Conservation (phyloP, 1,284 basidiomycete genomes). For the Flammula alnicola region DNA sequence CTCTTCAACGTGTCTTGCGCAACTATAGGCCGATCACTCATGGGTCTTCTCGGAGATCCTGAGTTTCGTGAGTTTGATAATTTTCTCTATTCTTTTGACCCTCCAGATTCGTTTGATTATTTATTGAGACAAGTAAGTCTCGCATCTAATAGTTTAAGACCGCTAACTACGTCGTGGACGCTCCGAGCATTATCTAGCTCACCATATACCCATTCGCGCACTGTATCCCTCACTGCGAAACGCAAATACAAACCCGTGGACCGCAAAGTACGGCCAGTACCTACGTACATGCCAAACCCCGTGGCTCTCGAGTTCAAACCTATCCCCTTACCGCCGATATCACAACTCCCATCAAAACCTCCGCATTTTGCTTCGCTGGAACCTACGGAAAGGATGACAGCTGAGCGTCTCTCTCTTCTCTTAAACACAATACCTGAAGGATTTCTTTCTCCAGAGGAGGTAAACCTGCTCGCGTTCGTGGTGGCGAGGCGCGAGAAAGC, state of each 20-base stretch:
- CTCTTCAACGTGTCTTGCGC: slow-evolving; percentile 13
- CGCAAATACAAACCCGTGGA: slow-evolving; percentile 37
- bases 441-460: slow-evolving; percentile 26
- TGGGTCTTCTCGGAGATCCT: slow-evolving; percentile 19
- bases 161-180: slow-evolving; percentile 22
- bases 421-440: too few relatives aligned
- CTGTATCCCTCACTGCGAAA: neutral
- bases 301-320: slow-evolving; percentile 28
- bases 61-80: slow-evolving; percentile 5
- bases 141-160: neutral
- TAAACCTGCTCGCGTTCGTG: slow-evolving; percentile 30
- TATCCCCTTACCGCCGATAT: slow-evolving; percentile 14
- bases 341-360: slow-evolving; percentile 23
- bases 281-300: slow-evolving; percentile 34
- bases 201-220: neutral
- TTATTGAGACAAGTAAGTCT: slow-evolving; percentile 11
- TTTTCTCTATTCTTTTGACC: slow-evolving; percentile 17
- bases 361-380: slow-evolving; percentile 13
- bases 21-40: slow-evolving; percentile 14
- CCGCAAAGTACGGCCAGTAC: slow-evolving; percentile 35
- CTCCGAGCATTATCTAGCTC: slow-evolving; percentile 10
- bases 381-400: slow-evolving; percentile 17
- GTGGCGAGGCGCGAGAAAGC: slow-evolving; percentile 23
- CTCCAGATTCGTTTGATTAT: slow-evolving; percentile 22
- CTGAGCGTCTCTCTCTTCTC: slow-evolving; percentile 21